These are phyloP conservation scores for Gossypium sturtianum DNA, from an alignment of 345 rosid species.

Conservation along the genomic window DNA sequence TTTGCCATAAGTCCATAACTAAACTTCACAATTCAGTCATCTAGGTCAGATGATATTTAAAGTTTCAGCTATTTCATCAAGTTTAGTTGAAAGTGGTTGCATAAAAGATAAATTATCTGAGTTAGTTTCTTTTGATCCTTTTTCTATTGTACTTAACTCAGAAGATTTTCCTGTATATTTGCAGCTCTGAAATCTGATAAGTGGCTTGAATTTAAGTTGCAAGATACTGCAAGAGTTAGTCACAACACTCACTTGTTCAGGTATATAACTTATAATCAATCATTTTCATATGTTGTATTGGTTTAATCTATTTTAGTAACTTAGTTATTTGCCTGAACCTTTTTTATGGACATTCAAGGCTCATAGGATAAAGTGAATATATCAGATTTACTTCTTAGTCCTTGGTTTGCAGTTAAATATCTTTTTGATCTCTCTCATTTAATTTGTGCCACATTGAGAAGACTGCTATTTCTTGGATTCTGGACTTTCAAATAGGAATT, in stretches of 20 bases:
- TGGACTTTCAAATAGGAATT: background rate
- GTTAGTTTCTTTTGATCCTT: background rate
- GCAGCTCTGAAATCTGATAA: slow-evolving; percentile 83
- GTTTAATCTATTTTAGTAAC: background rate
- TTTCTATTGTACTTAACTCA: background rate
- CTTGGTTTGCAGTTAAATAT: too few species aligned
- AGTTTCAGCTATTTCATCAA: too few species aligned
- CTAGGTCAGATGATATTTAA: too few species aligned
- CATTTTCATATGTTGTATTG: background rate
- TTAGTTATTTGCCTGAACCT: background rate
- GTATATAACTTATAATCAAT: slow-evolving; percentile 21
- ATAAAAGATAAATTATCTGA: background rate
- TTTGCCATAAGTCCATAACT: too few species aligned
- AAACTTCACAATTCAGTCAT: too few species aligned
- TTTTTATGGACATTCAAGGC: background rate
- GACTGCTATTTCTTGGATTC: background rate
- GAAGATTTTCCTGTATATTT: slow-evolving; percentile 16
- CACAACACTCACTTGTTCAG: slow-evolving; percentile 85
- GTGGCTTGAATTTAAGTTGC: slow-evolving; percentile 91
- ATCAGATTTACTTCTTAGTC: too few species aligned
- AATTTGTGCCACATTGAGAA: background rate
- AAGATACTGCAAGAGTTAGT: slow-evolving; percentile 91
- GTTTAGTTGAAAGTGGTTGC: background rate
- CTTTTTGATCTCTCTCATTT: too few species aligned
- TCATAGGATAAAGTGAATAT: too few species aligned